phyloP scores from a whole-genome alignment of 179 eudicot genomes.

The Pouteria campechiana region DNA sequence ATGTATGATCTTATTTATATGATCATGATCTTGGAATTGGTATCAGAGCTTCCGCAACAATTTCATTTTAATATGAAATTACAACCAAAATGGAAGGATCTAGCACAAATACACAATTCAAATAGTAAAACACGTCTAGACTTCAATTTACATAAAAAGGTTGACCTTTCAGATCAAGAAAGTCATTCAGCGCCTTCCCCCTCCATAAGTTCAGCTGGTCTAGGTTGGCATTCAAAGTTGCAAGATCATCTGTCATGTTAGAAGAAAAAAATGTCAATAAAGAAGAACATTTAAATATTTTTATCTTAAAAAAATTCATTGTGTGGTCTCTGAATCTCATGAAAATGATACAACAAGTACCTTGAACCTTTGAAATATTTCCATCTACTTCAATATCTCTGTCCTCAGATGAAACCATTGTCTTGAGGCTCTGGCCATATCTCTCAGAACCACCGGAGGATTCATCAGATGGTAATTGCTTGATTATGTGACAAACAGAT shows the following conservation, averaged over 20 bases:
- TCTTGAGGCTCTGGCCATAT: too few relatives aligned
- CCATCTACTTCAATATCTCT: neutral
- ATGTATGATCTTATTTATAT: too few relatives aligned
- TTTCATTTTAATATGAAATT: too few relatives aligned
- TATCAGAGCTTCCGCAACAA: too few relatives aligned
- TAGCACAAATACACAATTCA: neutral
- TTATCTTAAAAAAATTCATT: too few relatives aligned
- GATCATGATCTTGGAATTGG: too few relatives aligned
- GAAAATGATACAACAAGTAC: too few relatives aligned
- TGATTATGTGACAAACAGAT: slow-evolving; percentile 11
- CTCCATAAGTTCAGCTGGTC: slow-evolving; percentile 6
- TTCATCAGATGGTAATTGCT: slow-evolving; percentile 10
- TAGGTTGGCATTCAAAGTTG: slow-evolving; percentile 3
- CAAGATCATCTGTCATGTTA: slow-evolving; percentile 10
- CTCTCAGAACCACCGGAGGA: neutral
- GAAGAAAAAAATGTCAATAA: neutral
- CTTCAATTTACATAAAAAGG: neutral
- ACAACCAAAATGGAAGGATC: neutral
- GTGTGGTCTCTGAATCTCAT: too few relatives aligned
- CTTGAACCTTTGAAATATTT: slow-evolving; percentile 1
- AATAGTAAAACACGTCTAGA: neutral
- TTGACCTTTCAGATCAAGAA: slow-evolving; percentile 13
- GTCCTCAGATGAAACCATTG: too few relatives aligned
- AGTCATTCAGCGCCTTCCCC: slow-evolving; percentile 12
- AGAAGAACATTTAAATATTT: neutral